Conservation (phyloP, 2,329 filamentous ascomycete genomes). For the Parafenestella ontariensis region DNA sequence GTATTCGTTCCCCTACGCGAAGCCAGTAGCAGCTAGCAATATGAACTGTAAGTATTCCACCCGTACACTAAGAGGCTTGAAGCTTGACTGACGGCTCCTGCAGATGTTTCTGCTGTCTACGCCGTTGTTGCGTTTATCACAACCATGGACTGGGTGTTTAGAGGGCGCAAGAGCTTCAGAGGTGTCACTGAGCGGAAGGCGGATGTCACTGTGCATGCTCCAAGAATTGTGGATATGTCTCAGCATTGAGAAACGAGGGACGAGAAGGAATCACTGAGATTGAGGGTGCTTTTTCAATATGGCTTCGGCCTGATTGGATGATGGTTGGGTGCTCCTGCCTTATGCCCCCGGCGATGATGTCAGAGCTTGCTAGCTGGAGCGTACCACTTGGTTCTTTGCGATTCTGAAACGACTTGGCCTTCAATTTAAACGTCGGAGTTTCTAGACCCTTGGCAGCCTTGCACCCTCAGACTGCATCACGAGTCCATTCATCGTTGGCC, state of each 20-base stretch:
- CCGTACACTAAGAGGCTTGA: neutral
- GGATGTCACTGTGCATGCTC: constrained; percentile 17
- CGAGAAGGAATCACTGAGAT: neutral
- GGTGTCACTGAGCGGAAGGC: constrained; percentile 36
- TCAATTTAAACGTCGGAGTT: neutral
- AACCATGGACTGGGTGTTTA: constrained; percentile 36
- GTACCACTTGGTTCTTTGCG: too few relatives aligned
- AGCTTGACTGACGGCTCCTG: constrained; percentile 10
- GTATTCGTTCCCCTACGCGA: constrained; percentile 49
- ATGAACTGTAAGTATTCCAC: constrained; percentile 35
- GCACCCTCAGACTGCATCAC: neutral
- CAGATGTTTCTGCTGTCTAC: constrained; percentile 24
- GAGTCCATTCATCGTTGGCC: neutral
- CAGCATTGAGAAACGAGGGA: neutral
- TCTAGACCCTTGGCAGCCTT: neutral
- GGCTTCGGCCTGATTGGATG: neutral
- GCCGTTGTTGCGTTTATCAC: constrained; percentile 38
- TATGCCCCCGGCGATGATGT: too few relatives aligned
- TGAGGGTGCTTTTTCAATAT: neutral
- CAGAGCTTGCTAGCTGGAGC: too few relatives aligned
- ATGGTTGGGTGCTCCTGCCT: neutral
- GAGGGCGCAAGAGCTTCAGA: constrained; percentile 41
- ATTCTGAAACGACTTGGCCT: neutral
- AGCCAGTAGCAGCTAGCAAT: constrained; percentile 37
- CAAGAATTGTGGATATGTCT: constrained; percentile 2